Conservation (phyloP, 177 flowering plant genomes). For the Vitis hybrid region DNA sequence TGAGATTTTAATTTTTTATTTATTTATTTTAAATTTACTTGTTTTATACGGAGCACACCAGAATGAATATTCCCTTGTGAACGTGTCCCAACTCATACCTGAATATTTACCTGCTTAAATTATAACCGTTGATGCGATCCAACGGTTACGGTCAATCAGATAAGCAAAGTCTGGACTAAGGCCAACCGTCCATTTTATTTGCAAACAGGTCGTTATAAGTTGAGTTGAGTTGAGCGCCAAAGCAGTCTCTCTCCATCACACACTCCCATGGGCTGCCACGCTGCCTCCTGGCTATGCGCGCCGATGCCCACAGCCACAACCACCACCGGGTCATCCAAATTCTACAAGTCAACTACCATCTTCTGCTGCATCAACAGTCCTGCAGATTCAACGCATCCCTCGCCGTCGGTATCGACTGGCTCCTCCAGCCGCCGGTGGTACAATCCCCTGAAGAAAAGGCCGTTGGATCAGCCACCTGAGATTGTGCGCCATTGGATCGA, state of each 20-base stretch:
- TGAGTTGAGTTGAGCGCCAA: background rate
- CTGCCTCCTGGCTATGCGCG: slow-evolving; percentile 16
- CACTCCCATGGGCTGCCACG: slow-evolving; percentile 15
- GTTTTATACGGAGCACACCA: no score
- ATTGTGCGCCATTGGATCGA: slow-evolving; percentile 34
- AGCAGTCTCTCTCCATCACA: background rate
- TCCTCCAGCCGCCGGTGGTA: slow-evolving; percentile 22
- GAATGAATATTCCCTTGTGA: no score
- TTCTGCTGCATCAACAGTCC: slow-evolving; percentile 11
- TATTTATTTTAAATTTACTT: no score
- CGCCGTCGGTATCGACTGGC: background rate
- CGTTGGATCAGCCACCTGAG: slow-evolving; percentile 12
- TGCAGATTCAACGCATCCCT: background rate
- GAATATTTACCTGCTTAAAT: no score
- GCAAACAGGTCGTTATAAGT: background rate
- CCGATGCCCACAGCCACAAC: background rate
- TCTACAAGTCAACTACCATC: background rate
- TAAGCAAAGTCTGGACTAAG: background rate
- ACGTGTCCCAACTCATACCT: no score
- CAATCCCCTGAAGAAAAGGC: slow-evolving; percentile 17
- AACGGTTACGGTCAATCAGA: no score
- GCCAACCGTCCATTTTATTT: background rate
- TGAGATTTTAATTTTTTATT: no score
- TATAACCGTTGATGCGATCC: no score
- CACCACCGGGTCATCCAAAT: background rate